Percentiles rank a stretch among this genome's conserved stretches.
These are phyloP conservation scores for Lactarius evosmus DNA, from an alignment of 768 basidiomycete species.

Conservation along the genomic window DNA sequence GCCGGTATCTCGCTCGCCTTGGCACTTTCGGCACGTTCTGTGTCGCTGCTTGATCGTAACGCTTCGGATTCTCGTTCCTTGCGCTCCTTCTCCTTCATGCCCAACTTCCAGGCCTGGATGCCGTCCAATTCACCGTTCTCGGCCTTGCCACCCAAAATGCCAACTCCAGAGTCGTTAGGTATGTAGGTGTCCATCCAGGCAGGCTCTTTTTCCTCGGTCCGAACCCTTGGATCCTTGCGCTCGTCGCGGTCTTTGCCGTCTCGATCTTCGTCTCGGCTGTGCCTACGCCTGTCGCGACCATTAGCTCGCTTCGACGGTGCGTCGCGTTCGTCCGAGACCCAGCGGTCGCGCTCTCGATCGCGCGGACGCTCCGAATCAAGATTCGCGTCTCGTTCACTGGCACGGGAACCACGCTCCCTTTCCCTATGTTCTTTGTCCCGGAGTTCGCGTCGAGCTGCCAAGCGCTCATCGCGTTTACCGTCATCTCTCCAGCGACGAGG, in stretches of 20 bases:
- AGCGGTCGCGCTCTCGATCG: conserved; percentile 44
- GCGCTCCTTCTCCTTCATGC: conserved; percentile 70
- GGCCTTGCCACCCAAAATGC: conserved; percentile 61
- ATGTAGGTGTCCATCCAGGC: conserved; percentile 92
- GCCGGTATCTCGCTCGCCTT: conserved; percentile 17
- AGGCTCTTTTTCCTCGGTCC: conserved; percentile 75
- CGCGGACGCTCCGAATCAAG: conserved; percentile 32
- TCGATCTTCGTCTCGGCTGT: conserved; percentile 43
- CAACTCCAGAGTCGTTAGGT: conserved; percentile 52
- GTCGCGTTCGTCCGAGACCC: conserved; percentile 71
- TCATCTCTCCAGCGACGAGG: conserved; percentile 79
- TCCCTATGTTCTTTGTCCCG: conserved; percentile 42
- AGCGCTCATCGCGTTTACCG: conserved; percentile 73
- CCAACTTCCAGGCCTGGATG: conserved; percentile 86
- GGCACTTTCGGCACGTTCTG: conserved; percentile 30
- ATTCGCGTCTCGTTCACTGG: conserved; percentile 27
- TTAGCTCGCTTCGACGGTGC: conserved; percentile 53
- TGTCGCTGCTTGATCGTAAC: conserved; percentile 21
- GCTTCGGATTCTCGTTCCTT: conserved; percentile 44
- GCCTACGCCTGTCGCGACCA: conserved; percentile 61
- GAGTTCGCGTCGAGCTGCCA: conserved; percentile 55
- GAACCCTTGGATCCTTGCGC: conserved; percentile 50
- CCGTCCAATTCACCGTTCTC: conserved; percentile 70
- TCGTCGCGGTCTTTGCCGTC: conserved; percentile 47
- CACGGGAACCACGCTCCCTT: conserved; percentile 40